Evolutionary conservation across 2,329 filamentous ascomycete genomes (phyloP), one percentile per base, ranked within the genome.

Genomic region (Trichoderma endophyticum): DNA sequence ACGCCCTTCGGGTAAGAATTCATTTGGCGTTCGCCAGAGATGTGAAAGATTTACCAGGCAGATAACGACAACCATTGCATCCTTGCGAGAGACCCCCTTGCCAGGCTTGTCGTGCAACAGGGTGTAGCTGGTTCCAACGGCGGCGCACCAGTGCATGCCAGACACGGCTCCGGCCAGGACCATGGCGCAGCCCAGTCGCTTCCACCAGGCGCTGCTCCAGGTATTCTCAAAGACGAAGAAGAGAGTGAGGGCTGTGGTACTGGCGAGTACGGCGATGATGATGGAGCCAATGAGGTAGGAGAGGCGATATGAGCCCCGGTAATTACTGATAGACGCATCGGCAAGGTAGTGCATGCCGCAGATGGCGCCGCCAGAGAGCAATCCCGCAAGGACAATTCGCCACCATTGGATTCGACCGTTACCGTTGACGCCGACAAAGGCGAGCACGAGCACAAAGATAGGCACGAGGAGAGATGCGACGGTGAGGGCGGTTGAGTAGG

Each of bases 161-260:
- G 91, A 94, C 1, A 95, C 92, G 43, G 91, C 92, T n/a, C 87
- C 84, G 11, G 92, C 91, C 54, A 97, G 85, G 26, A 94, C 80
- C 65, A 89, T 82, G 18, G 91, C 91, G 74, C 90, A 93, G 1
- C 89, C 76, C 7, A 87, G 80, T 72, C 93, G 86, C 78, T 93
- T 93, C 91, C 91, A 94, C 88, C 91, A 93, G 15, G 87, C 88
- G 76, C 90, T 91, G 62, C 91, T 92, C 93, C 93, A 97, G 6
- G 88, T 86, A 18, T 91, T 88, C 74, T 91, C 88, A 80, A 92
- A 90, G 73, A 91, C 87, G 81, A 95, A 96, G 83, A 97, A 96
- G 2, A 94, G 83, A 0, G 89, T 85, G 59, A 97, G 84, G 0
- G 93, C 91, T 2, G 89, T 81, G 9, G 43, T 51, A 1, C 43